Percentiles rank a stretch among this genome's conserved stretches.
These are phyloP conservation scores for Coniochaeta sp. DNA, from an alignment of 2,329 filamentous ascomycete species.

Conservation along the genomic window DNA sequence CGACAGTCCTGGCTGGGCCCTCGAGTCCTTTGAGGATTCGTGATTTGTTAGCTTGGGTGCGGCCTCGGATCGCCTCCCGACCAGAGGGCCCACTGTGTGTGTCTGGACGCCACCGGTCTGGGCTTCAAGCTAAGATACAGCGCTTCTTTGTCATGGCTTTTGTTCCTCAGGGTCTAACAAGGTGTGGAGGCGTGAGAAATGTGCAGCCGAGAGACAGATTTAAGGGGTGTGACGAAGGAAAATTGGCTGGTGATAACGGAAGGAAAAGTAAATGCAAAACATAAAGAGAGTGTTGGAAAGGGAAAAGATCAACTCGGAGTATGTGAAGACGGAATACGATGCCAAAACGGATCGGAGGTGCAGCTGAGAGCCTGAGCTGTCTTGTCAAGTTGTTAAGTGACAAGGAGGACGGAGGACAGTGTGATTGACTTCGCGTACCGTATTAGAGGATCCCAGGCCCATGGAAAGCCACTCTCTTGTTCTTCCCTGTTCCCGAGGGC, in stretches of 20 bases:
- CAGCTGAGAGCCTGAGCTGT: too few species aligned
- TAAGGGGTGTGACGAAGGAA: not conserved
- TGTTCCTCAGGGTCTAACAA: not conserved
- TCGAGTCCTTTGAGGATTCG: not conserved
- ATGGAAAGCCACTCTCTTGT: not conserved
- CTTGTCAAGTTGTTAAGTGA: not conserved
- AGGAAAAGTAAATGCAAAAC: not conserved
- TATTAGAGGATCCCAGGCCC: not conserved
- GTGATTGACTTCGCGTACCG: not conserved
- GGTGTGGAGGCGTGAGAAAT: not conserved
- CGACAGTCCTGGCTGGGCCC: not conserved
- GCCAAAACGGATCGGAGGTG: not conserved
- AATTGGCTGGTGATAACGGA: not conserved
- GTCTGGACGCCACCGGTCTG: too few species aligned
- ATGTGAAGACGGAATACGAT: not conserved
- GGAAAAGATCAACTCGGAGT: not conserved
- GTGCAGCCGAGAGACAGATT: not conserved
- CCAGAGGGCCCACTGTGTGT: not conserved
- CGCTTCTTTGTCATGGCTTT: not conserved
- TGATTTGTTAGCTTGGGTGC: not conserved
- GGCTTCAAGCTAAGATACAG: not conserved
- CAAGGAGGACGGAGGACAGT: not conserved
- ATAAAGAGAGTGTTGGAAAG: not conserved
- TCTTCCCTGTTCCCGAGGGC: not conserved
- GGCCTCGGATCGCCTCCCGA: not conserved